Conservation (phyloP, 805 yeast species). For the Wickerhamomyces bovis region DNA sequence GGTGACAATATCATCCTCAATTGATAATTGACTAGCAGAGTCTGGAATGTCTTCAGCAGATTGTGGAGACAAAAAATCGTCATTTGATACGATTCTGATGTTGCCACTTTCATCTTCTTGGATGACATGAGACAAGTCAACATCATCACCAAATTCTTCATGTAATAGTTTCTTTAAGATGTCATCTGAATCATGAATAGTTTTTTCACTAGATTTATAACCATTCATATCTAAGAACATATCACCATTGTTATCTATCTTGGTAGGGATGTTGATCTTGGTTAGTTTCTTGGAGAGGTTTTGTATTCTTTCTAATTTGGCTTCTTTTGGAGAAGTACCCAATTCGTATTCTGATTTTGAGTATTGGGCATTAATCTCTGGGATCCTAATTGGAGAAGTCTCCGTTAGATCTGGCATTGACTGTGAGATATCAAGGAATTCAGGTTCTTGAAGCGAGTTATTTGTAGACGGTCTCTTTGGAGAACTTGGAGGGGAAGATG, state of each 20-base stretch:
- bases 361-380: background rate
- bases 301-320: constrained; percentile 53
- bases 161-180: constrained; percentile 63
- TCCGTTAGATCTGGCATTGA: constrained; percentile 13
- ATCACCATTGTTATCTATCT: constrained; percentile 84
- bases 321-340: constrained; percentile 26
- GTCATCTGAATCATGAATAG: constrained; percentile 70
- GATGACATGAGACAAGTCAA: constrained; percentile 39
- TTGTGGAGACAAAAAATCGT: constrained; percentile 14
- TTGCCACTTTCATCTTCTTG: constrained; percentile 63
- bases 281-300: constrained; percentile 60
- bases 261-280: constrained; percentile 77
- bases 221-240: constrained; percentile 92
- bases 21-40: background rate
- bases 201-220: constrained; percentile 80
- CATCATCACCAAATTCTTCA: constrained; percentile 63
- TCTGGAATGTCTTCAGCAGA: background rate
- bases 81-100: constrained; percentile 45
- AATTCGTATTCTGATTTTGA: constrained; percentile 10
- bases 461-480: constrained; percentile 10
- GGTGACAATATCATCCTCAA: constrained; percentile 4
- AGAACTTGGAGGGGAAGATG: constrained; percentile 19
- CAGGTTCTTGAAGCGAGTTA: constrained; percentile 37
- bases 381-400: constrained; percentile 3
- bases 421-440: constrained; percentile 39